A percentile compares a stretch with the other conserved stretches of the same genome.
Conservation (phyloP, 75 land plant species). For the Isoetes taiwanensis region DNA sequence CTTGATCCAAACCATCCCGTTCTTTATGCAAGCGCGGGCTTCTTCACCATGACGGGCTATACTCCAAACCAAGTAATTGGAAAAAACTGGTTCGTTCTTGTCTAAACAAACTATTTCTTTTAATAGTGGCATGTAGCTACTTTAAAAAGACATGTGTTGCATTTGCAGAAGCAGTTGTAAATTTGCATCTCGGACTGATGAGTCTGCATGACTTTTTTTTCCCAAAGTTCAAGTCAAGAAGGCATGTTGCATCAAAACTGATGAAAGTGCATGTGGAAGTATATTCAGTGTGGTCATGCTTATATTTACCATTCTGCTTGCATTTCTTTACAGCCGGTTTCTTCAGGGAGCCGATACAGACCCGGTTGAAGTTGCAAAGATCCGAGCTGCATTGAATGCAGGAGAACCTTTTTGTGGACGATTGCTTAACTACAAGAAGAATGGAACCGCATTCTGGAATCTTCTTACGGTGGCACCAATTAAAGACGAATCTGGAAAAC, state of each 20-base stretch:
- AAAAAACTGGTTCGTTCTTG: constrained; percentile 45
- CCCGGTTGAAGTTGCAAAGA: constrained; percentile 41
- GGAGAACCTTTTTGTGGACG: constrained; percentile 73
- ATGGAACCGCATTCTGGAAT: constrained; percentile 79
- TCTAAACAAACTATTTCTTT: no score
- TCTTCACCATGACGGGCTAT: constrained; percentile 90
- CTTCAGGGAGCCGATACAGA: constrained; percentile 80
- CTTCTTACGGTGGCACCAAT: constrained; percentile 71
- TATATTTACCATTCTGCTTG: no score
- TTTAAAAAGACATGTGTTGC: no score
- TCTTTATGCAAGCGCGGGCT: constrained; percentile 81
- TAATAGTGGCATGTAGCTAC: no score
- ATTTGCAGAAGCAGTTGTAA: no score
- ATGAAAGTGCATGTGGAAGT: no score
- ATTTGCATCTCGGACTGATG: no score
- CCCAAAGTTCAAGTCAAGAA: no score
- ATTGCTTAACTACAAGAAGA: constrained; percentile 66
- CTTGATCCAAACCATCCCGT: constrained; percentile 66
- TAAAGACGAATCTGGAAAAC: constrained; percentile 50
- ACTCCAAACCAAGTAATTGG: constrained; percentile 62
- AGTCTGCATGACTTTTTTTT: no score
- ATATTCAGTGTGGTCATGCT: no score
- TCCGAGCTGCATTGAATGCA: constrained; percentile 34
- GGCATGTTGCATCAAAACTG: no score
- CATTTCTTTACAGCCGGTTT: constrained; percentile 55